These are phyloP conservation scores for Eucalyptus guilfoylei DNA, from an alignment of 345 rosid species.

Conservation along the genomic window DNA sequence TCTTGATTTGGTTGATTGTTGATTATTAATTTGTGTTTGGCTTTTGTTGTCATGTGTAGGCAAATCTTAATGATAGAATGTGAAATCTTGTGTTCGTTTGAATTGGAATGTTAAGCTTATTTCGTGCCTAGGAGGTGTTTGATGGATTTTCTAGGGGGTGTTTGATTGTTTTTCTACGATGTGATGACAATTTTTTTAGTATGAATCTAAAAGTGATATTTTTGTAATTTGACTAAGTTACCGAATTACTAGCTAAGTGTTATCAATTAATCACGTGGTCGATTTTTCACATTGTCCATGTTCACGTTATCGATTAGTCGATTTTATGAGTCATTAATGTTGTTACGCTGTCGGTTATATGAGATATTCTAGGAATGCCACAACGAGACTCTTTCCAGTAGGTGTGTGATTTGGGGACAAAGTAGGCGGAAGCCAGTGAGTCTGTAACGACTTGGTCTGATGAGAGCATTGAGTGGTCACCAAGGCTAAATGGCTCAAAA, in stretches of 20 bases:
- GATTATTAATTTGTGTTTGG: background rate
- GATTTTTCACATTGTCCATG: background rate
- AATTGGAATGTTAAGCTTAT: background rate
- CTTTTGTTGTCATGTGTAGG: background rate
- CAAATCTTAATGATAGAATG: background rate
- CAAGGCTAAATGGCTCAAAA: background rate
- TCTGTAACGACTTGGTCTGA: accelerated
- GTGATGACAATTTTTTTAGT: background rate
- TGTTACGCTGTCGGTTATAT: too few species aligned
- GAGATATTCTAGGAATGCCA: background rate
- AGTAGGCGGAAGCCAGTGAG: accelerated
- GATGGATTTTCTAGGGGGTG: background rate
- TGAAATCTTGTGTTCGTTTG: background rate
- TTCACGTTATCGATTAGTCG: background rate
- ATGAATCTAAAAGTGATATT: too few species aligned
- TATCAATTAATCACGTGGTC: too few species aligned
- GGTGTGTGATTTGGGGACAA: background rate
- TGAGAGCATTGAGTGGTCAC: background rate
- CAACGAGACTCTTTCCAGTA: background rate
- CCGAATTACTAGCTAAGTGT: background rate
- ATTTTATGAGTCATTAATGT: too few species aligned
- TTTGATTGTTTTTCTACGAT: background rate
- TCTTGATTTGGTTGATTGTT: background rate
- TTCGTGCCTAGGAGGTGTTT: background rate
- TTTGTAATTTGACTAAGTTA: background rate